Conservation (phyloP, 2,329 filamentous ascomycete species). For the Diaporthe longicolla region DNA sequence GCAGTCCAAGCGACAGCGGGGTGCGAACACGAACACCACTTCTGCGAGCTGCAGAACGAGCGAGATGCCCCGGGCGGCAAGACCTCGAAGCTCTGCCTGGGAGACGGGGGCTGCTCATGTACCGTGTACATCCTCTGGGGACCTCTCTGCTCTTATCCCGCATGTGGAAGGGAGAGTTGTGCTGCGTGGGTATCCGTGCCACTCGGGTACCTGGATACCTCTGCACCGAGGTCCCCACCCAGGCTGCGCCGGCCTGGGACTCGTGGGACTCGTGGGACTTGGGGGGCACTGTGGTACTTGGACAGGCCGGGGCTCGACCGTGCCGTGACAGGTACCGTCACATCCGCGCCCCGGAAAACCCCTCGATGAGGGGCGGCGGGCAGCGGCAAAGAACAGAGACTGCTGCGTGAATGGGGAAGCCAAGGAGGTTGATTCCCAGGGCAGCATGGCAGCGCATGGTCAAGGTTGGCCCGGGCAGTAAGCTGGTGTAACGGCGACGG, state of each 20-base stretch:
- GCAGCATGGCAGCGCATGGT: background rate
- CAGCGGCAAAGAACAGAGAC: slow-evolving; percentile 23
- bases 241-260: background rate
- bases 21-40: background rate
- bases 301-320: slow-evolving; percentile 14
- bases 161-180: background rate
- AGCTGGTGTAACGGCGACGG: slow-evolving; percentile 1
- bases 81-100: background rate
- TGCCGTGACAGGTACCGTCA: slow-evolving; percentile 29
- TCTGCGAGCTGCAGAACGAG: background rate
- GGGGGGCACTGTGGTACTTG: no score
- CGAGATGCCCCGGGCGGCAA: no score
- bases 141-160: slow-evolving; percentile 1
- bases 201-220: slow-evolving; percentile 14
- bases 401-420: background rate
- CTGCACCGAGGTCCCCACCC: background rate
- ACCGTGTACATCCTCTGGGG: background rate
- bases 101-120: background rate
- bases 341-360: slow-evolving; percentile 32
- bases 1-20: background rate
- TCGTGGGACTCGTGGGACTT: background rate
- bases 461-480: background rate
- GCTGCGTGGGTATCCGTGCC: slow-evolving; percentile 12
- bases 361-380: slow-evolving; percentile 29
- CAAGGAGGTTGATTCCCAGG: background rate